These are phyloP conservation scores for Penicillium sp. DNA, from an alignment of 2,329 filamentous ascomycete species.

Conservation along the genomic window DNA sequence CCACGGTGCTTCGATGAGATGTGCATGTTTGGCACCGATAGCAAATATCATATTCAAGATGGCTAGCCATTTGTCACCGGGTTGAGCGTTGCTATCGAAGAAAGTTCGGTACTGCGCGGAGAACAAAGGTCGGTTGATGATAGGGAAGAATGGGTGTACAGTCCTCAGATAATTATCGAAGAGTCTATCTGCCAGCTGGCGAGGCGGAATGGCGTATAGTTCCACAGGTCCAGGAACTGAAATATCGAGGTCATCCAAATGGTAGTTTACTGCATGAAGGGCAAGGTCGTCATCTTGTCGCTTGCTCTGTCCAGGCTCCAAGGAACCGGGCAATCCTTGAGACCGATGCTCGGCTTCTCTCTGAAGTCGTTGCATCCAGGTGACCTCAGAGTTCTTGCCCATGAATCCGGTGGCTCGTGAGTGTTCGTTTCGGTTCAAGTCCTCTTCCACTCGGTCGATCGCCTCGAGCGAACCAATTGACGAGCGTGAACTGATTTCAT, in stretches of 20 bases:
- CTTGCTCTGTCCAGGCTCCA: slow-evolving; percentile 25
- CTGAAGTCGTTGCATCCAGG: slow-evolving; percentile 45
- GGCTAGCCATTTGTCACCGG: slow-evolving; percentile 44
- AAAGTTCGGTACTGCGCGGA: slow-evolving; percentile 42
- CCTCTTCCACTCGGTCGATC: slow-evolving; percentile 47
- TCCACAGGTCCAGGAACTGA: slow-evolving; percentile 42
- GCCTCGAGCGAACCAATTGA: slow-evolving; percentile 45
- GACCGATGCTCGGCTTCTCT: slow-evolving; percentile 38
- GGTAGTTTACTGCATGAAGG: slow-evolving; percentile 39
- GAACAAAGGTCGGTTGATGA: slow-evolving; percentile 45
- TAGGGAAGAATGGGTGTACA: slow-evolving; percentile 46
- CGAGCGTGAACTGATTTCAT: slow-evolving; percentile 31
- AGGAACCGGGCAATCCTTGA: slow-evolving; percentile 27
- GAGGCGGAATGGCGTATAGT: slow-evolving; percentile 42
- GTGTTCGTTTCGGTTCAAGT: slow-evolving; percentile 39
- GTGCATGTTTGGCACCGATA: slow-evolving; percentile 44
- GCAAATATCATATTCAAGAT: slow-evolving; percentile 50
- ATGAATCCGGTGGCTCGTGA: slow-evolving; percentile 43
- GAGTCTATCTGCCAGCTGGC: slow-evolving; percentile 40
- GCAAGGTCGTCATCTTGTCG: slow-evolving; percentile 32
- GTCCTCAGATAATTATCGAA: slow-evolving; percentile 45
- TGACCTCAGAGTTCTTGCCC: slow-evolving; percentile 48
- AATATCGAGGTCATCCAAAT: slow-evolving; percentile 46
- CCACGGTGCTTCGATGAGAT: slow-evolving; percentile 44
- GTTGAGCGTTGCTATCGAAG: slow-evolving; percentile 34